Evolutionary conservation across 192 early-diverging fungal genomes (phyloP).

Genomic region (Coemansia sp.): DNA sequence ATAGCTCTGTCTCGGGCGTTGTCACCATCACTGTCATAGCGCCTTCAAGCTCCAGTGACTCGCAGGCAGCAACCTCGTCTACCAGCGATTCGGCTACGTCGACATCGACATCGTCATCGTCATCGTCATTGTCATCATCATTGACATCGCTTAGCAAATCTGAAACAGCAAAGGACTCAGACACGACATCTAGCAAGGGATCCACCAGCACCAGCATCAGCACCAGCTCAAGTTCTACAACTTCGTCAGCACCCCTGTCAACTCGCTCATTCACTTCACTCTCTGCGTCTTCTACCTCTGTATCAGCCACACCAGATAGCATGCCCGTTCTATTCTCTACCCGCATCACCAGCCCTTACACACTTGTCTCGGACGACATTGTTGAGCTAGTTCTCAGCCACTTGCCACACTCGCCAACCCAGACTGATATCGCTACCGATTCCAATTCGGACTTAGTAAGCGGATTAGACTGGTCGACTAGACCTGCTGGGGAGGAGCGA

Average conservation of each 20-base stretch:
- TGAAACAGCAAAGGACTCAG: not conserved
- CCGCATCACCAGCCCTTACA: slow-evolving; percentile 3
- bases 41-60: not conserved
- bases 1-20: not conserved
- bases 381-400: slow-evolving; percentile 24
- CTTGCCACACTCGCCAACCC: not conserved
- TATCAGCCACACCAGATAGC: not conserved
- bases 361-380: slow-evolving; percentile 20
- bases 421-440: not conserved
- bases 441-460: not conserved
- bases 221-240: not conserved
- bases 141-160: not conserved
- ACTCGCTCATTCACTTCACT: not conserved
- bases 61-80: not conserved
- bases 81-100: not conserved
- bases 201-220: not conserved
- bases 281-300: not conserved
- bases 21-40: not conserved
- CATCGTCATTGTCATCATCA: too few relatives aligned
- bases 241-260: not conserved
- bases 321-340: not conserved
- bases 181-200: not conserved
- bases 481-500: not conserved
- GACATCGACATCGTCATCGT: not conserved
- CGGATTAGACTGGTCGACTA: slow-evolving; percentile 13